phyloP scores from a whole-genome alignment of 345 rosid species.

The Theobroma cacao region DNA sequence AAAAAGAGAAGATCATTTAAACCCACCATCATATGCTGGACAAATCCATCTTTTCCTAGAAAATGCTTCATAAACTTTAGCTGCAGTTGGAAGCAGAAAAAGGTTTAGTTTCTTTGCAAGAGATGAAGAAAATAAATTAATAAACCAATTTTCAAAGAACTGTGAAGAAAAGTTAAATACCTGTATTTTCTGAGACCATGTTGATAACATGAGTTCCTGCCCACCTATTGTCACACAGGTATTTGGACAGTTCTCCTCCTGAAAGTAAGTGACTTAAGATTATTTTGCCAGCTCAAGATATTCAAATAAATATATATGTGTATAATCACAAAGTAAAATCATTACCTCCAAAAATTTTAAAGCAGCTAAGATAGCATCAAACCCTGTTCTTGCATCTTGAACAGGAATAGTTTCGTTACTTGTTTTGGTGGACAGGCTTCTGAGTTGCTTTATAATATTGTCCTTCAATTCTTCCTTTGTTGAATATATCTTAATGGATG shows the following conservation, averaged over 20 bases:
- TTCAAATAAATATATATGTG: not conserved
- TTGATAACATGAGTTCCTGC: not conserved
- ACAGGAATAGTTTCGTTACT: not conserved
- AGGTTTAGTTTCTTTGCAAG: not conserved
- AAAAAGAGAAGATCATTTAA: not conserved
- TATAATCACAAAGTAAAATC: not conserved
- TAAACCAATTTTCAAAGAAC: not conserved
- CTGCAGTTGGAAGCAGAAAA: not conserved
- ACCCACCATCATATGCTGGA: slow-evolving; percentile 12
- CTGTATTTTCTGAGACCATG: slow-evolving; percentile 19
- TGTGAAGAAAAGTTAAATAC: not conserved
- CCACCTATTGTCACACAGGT: not conserved
- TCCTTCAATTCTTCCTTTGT: slow-evolving; percentile 2
- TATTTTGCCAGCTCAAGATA: not conserved
- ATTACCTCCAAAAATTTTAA: not conserved
- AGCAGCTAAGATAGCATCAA: not conserved
- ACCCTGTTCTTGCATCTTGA: not conserved
- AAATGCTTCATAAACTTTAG: slow-evolving; percentile 12
- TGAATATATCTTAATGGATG: not conserved
- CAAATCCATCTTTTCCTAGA: slow-evolving; percentile 18
- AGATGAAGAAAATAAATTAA: not conserved
- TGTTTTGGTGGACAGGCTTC: not conserved
- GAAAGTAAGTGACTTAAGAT: not conserved
- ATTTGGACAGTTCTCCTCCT: not conserved
- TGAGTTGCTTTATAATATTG: not conserved